These are phyloP conservation scores for Metarhizium rileyi DNA, from an alignment of 2,329 filamentous ascomycete genomes.

Conservation along the genomic window DNA sequence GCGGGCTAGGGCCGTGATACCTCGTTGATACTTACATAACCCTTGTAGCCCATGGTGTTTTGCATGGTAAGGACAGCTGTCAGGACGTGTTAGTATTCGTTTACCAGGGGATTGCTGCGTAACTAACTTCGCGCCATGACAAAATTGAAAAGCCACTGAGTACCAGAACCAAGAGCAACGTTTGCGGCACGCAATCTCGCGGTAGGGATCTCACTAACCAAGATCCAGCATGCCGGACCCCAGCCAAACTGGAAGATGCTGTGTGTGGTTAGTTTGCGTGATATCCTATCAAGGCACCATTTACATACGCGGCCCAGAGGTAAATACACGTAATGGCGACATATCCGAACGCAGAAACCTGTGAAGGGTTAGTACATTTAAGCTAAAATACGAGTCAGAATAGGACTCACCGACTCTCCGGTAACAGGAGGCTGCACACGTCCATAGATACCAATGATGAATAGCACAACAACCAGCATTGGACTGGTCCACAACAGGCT, in stretches of 20 bases:
- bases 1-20: neutral
- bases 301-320: constrained; percentile 50
- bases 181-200: constrained; percentile 56
- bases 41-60: constrained; percentile 34
- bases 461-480: constrained; percentile 53
- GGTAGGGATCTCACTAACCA: constrained; percentile 58
- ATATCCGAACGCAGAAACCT: constrained; percentile 56
- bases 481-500: constrained; percentile 55
- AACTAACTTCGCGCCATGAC: constrained; percentile 49
- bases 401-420: constrained; percentile 31
- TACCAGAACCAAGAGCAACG: constrained; percentile 57
- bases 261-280: neutral
- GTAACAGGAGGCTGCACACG: constrained; percentile 47
- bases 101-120: neutral
- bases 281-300: constrained; percentile 8
- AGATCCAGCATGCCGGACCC: constrained; percentile 66
- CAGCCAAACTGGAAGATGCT: constrained; percentile 59
- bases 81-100: neutral
- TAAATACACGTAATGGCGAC: constrained; percentile 63
- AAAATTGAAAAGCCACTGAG: constrained; percentile 68
- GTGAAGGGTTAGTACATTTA: neutral
- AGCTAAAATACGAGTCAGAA: neutral
- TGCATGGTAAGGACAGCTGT: constrained; percentile 56
- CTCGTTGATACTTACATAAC: constrained; percentile 24
- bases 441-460: constrained; percentile 63